phyloP scores from a whole-genome alignment of 768 basidiomycete species.

The Podaxis carcinomalis region DNA sequence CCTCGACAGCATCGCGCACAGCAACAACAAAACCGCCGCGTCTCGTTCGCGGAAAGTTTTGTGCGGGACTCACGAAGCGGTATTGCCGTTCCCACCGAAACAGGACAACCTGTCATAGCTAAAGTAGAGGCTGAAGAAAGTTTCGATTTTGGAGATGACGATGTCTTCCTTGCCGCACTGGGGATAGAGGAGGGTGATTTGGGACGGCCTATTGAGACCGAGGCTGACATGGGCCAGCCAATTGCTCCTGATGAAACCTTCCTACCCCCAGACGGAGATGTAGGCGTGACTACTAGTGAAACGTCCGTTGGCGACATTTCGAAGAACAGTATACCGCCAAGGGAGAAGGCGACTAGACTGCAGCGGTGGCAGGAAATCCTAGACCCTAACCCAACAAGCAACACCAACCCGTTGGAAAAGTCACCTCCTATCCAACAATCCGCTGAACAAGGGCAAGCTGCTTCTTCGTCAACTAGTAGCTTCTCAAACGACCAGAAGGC shows the following conservation, averaged over 20 bases:
- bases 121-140: constrained; percentile 14
- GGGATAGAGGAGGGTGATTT: constrained; percentile 46
- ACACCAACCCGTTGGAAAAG: not conserved
- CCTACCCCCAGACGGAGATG: not conserved
- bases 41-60: constrained; percentile 12
- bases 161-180: constrained; percentile 55
- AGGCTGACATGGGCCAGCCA: constrained; percentile 28
- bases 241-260: constrained; percentile 33
- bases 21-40: constrained; percentile 5
- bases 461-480: constrained; percentile 6
- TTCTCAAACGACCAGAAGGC: not conserved
- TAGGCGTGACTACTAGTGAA: not conserved
- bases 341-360: not conserved
- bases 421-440: constrained; percentile 3
- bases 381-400: constrained; percentile 4
- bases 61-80: not conserved
- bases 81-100: not conserved
- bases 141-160: constrained; percentile 61
- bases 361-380: constrained; percentile 3
- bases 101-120: not conserved
- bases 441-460: not conserved
- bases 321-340: not conserved
- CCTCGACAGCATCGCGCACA: constrained; percentile 9
- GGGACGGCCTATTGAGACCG: constrained; percentile 40
- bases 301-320: not conserved